Evolutionary conservation across 331 rosid genomes (phyloP).

Genomic region (Quercus lobata): DNA sequence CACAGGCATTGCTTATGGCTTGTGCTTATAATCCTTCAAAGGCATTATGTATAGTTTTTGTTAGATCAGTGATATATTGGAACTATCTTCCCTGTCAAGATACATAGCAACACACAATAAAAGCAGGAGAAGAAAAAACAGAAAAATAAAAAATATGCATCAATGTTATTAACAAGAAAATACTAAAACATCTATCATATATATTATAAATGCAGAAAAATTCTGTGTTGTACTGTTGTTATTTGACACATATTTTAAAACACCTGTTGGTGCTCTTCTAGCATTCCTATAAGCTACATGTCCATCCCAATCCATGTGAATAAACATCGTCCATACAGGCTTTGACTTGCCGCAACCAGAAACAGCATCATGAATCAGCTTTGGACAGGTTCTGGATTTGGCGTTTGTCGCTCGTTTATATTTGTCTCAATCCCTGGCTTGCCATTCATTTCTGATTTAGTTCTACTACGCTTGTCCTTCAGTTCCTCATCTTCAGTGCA

Average conservation of each 20-base stretch:
- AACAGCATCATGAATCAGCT: conserved; percentile 35
- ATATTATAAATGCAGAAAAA: not conserved
- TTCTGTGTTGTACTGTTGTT: conserved; percentile 32
- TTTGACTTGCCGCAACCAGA: conserved; percentile 19
- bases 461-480: conserved; percentile 22
- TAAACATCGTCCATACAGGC: conserved; percentile 23
- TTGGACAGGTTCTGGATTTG: conserved; percentile 44
- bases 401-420: conserved; percentile 24
- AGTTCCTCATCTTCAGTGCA: conserved; percentile 16
- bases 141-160: not conserved
- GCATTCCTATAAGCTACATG: conserved; percentile 16
- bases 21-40: no score
- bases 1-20: no score
- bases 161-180: not conserved
- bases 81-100: no score
- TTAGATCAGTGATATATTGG: no score
- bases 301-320: conserved; percentile 30
- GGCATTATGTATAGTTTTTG: no score
- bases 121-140: not conserved
- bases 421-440: conserved; percentile 24
- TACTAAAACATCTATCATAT: not conserved
- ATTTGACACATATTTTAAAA: conserved; percentile 32
- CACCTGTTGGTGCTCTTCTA: conserved; percentile 25
- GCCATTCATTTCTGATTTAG: conserved; percentile 15
- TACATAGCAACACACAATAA: not conserved